These are phyloP conservation scores for Aspergillaceae sp. DNA, from an alignment of 2,329 filamentous ascomycete genomes.

Conservation along the genomic window DNA sequence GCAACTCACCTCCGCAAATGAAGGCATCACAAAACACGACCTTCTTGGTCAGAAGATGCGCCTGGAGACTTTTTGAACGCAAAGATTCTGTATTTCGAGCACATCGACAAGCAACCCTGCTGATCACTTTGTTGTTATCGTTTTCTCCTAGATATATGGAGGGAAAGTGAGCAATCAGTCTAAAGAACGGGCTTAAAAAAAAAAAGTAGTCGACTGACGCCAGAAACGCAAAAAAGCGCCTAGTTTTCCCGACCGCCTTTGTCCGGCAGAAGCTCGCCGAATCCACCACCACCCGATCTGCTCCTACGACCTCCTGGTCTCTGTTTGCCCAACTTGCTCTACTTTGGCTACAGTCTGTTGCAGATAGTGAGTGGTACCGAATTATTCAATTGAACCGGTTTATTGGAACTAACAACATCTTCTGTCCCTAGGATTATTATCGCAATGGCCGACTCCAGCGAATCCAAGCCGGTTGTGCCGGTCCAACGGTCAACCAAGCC, in stretches of 20 bases:
- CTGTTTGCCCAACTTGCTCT: constrained; percentile 6
- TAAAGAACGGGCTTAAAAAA: constrained; percentile 9
- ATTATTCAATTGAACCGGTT: not conserved
- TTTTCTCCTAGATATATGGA: too few relatives aligned
- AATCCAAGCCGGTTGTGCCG: constrained; percentile 52
- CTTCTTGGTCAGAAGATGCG: constrained; percentile 6
- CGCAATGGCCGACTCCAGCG: constrained; percentile 49
- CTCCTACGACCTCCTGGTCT: constrained; percentile 11
- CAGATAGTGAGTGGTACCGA: constrained; percentile 8
- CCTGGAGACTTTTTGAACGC: constrained; percentile 1
- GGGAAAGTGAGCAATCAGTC: not conserved
- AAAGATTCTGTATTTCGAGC: not conserved
- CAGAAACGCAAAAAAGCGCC: constrained; percentile 8
- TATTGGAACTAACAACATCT: constrained; percentile 9
- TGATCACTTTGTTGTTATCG: not conserved
- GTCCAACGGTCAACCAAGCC: constrained; percentile 65
- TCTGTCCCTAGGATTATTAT: constrained; percentile 2
- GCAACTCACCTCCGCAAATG: constrained; percentile 27
- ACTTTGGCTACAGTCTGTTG: constrained; percentile 6
- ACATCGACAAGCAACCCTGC: not conserved
- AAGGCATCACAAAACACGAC: constrained; percentile 23
- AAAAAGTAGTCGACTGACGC: constrained; percentile 9
- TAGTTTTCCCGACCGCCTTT: constrained; percentile 35
- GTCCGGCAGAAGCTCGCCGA: constrained; percentile 17
- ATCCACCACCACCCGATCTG: constrained; percentile 11